phyloP scores from a whole-genome alignment of 257 asterid genomes.

The Solanum dulcamara region DNA sequence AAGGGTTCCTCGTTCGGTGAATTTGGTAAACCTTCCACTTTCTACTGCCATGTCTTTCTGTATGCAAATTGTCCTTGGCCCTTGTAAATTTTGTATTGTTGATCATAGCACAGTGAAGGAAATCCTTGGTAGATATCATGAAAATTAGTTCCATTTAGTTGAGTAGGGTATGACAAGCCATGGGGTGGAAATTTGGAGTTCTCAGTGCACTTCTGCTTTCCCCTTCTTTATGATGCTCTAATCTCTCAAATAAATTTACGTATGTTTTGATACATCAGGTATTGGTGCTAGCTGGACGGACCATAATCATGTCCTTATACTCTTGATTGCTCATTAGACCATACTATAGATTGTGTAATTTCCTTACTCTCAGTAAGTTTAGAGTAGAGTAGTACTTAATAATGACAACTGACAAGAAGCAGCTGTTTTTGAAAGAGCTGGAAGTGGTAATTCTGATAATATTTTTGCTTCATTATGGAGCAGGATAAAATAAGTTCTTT shows the following conservation, averaged over 20 bases:
- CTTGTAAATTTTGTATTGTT: not conserved
- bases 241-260: not conserved
- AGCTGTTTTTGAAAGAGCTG: not conserved
- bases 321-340: not conserved
- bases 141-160: not conserved
- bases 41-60: slow-evolving; percentile 3
- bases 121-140: not conserved
- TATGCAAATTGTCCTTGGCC: not conserved
- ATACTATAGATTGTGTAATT: not conserved
- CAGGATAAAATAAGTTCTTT: not conserved
- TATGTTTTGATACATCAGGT: not conserved
- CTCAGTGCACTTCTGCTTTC: not conserved
- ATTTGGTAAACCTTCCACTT: slow-evolving; percentile 49
- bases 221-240: not conserved
- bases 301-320: not conserved
- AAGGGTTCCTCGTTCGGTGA: slow-evolving; percentile 91
- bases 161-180: not conserved
- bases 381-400: not conserved
- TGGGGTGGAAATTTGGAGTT: not conserved
- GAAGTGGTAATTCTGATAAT: not conserved
- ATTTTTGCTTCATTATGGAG: not conserved
- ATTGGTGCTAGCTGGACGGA: not conserved
- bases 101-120: not conserved
- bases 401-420: not conserved
- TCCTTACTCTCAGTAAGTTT: not conserved